Evolutionary conservation across 2,329 filamentous ascomycete species (phyloP).

Genomic region (Colletotrichum sp.): DNA sequence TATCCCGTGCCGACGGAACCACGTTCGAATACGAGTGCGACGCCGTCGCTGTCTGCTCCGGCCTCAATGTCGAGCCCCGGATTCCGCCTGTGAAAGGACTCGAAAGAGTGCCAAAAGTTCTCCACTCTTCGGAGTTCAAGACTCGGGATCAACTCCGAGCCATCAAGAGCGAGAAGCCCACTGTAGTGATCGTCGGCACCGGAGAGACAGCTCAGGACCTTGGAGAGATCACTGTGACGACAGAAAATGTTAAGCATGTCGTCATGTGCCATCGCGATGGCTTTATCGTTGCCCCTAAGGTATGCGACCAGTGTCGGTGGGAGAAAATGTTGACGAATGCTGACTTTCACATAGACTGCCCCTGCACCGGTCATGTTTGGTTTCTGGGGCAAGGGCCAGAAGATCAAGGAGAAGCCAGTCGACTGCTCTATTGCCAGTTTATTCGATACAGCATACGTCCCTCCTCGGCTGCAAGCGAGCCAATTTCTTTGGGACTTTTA

Average conservation of each 20-base stretch:
- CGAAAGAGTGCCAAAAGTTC: conserved; percentile 36
- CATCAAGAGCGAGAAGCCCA: conserved; percentile 29
- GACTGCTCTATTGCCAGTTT: conserved; percentile 52
- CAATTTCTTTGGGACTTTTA: conserved; percentile 44
- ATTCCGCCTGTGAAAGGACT: conserved; percentile 46
- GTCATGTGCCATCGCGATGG: conserved; percentile 52
- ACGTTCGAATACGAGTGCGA: conserved; percentile 37
- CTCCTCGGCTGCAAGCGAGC: conserved; percentile 47
- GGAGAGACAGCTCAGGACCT: conserved; percentile 54
- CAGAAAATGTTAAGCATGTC: conserved; percentile 41
- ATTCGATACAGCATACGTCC: conserved; percentile 57
- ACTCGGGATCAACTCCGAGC: conserved; percentile 43
- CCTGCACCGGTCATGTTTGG: conserved; percentile 15
- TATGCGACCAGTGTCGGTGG: conserved; percentile 14
- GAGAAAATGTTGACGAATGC: neutral
- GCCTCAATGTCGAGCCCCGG: conserved; percentile 45
- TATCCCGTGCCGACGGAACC: neutral
- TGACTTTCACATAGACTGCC: neutral
- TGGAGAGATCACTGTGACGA: conserved; percentile 47
- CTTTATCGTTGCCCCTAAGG: conserved; percentile 51
- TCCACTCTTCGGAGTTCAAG: conserved; percentile 52
- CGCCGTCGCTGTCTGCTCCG: conserved; percentile 51
- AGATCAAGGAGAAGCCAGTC: conserved; percentile 40
- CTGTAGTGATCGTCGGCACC: conserved; percentile 48
- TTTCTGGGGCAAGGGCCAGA: neutral